Evolutionary conservation across 345 rosid species (phyloP), one percentile per base, ranked within the genome.

Genomic region (Corchorus capsularis): DNA sequence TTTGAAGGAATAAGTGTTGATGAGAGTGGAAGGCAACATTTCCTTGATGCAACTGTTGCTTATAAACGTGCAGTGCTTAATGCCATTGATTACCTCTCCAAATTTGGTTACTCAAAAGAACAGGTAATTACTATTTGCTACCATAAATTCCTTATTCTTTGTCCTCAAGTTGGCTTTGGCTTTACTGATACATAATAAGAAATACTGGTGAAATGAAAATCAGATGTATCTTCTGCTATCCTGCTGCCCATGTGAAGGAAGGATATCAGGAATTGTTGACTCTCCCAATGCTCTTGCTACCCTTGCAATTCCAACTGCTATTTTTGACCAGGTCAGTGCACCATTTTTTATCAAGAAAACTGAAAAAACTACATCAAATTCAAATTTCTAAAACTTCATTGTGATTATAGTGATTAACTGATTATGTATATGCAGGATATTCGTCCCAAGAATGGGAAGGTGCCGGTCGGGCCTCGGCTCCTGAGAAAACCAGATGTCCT

Each of bases 181-280:
- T n/a, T n/a, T 8, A 56, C 16, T 50, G 54, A 50, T 50, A 50
- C 54, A 50, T 4, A 50, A 17, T 16, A 50, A 50, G 14, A 12
- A 50, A 50, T 50, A 17, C n/a, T n/a, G n/a, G n/a, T n/a, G n/a
- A n/a, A n/a, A 0, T 50, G 54, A 13, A 16, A 50, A 50, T 53
- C 19, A 53, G 5, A 3, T 53, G 1, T 5, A 50, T 17, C 55
- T 43, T 43, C 47, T 52, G 55, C 55, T 52, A 14, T 93, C 97
- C 12, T 92, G 99, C 82, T 92, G 98, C 71, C 98, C 99, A 14
- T 93, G 94, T 3, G 98, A 93, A 88, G 99, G 98, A 75, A 88
- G 98, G 82, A 86, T 93, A 77, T 96, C 98, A 2, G 99, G 98
- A 37, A 93, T 90, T 34, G 99, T 90, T 3, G 98, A 95, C 80